Conservation (phyloP, 345 rosid genomes). For the Corymbia maculata region DNA sequence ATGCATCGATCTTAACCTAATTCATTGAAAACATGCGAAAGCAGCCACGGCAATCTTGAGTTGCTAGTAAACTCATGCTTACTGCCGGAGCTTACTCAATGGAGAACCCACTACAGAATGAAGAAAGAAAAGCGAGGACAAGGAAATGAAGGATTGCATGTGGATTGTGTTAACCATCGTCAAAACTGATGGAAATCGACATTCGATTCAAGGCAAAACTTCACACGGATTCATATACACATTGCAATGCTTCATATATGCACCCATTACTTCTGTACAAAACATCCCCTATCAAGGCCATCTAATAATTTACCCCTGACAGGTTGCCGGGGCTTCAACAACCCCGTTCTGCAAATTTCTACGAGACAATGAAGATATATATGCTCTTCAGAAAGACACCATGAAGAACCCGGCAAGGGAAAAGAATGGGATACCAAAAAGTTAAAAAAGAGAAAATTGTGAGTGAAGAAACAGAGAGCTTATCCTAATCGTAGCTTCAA, state of each 20-base stretch:
- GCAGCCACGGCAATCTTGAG: background rate
- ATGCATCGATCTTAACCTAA: background rate
- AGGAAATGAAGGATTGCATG: background rate
- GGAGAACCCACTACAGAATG: background rate
- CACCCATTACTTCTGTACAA: slow-evolving; percentile 2
- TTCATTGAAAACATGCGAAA: background rate
- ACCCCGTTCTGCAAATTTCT: slow-evolving; percentile 30
- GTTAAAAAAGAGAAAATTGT: background rate
- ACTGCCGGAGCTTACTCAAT: background rate
- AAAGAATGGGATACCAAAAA: slow-evolving; percentile 9
- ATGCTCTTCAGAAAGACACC: slow-evolving; percentile 8
- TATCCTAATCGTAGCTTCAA: slow-evolving; percentile 4
- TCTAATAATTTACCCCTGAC: background rate
- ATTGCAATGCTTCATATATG: slow-evolving; percentile 9
- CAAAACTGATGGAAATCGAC: background rate
- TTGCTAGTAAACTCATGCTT: background rate
- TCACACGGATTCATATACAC: slow-evolving; percentile 5
- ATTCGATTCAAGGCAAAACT: slow-evolving; percentile 3
- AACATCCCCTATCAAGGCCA: background rate
- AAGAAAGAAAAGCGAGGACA: background rate
- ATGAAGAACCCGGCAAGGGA: slow-evolving; percentile 8
- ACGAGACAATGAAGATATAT: slow-evolving; percentile 7
- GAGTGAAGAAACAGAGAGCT: background rate
- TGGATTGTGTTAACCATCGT: background rate
- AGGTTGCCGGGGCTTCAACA: slow-evolving; percentile 10